Base-by-base conservation (phyloP, 2,329 filamentous ascomycete species). In the Xylaria polymorpha region DNA sequence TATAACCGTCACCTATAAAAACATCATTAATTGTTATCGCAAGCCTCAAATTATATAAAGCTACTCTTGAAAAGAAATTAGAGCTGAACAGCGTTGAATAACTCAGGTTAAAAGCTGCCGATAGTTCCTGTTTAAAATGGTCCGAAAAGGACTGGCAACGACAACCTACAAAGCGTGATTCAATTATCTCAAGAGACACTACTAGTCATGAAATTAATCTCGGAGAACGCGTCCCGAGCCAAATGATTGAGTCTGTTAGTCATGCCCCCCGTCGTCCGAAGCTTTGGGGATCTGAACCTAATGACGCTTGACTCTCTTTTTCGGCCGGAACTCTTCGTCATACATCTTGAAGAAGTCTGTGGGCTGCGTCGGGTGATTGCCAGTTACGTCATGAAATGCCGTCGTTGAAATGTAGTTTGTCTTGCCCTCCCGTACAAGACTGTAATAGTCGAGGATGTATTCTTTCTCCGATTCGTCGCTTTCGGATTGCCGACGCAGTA, bases 371-470 rank as follows among this genome's bases (percentile, higher is more conserved):
- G 85, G 82, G 68, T 83, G 80, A 41, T 75, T 70, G 4, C 82
- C 83, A 1, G 84, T 86, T 37, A 86, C 80, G 63, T 86, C 80
- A 63, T 84, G 81, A 71, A 86, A 87, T 0, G 84, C 81, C 3
- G 81, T 82, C 0, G 85, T 86, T 1, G 84, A 78, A 71, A 87
- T 83, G 74, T 86, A 86, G 74, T 86, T 87, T 0, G 84, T 85
- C 79, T 86, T 86, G 20, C 85, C 85, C 71, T 85, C 84, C 55
- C 83, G 80, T 10, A 86, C 84, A 9, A 87, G 78, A 51, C 82
- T 83, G 76, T 85, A 86, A 75, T 86, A 86, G 71, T 87, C 84
- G 5, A 86, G 80, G 6, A 86, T 72, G 71, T 84, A 85, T 73
- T 85, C 72, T 63, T 81, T 78, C 75, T 86, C 84, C 0, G 81